Conservation (phyloP, 2,329 filamentous ascomycete species). For the Annulohypoxylon truncatum region DNA sequence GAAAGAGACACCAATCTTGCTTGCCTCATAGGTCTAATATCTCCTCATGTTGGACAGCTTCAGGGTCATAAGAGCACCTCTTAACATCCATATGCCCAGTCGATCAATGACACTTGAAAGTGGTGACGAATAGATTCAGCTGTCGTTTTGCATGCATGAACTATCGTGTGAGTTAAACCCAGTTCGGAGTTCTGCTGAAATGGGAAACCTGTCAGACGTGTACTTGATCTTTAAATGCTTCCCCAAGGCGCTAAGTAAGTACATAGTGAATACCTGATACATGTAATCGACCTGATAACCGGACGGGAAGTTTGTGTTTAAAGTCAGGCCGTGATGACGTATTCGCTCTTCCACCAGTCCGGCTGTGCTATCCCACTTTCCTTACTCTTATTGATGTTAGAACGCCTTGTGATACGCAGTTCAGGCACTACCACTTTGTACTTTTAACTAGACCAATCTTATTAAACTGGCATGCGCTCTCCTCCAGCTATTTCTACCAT, state of each 20-base stretch:
- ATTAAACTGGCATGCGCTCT: conserved; percentile 37
- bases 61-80: not conserved
- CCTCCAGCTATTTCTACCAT: conserved; percentile 5
- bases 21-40: not conserved
- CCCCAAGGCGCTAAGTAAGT: conserved; percentile 17
- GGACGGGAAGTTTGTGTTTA: conserved; percentile 25
- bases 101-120: not conserved
- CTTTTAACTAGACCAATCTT: conserved; percentile 11
- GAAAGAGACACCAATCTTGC: not conserved
- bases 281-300: not conserved
- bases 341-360: conserved; percentile 30
- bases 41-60: not conserved
- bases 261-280: not conserved
- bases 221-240: not conserved
- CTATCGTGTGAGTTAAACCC: conserved; percentile 27
- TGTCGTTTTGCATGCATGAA: conserved; percentile 7
- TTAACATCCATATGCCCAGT: not conserved
- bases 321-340: conserved; percentile 36
- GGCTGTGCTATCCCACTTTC: conserved; percentile 24
- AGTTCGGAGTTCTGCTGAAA: conserved; percentile 13
- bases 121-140: not conserved
- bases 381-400: conserved; percentile 14
- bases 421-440: conserved; percentile 10
- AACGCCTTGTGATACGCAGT: conserved; percentile 20
- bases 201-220: not conserved